Evolutionary conservation across 2,329 filamentous ascomycete genomes (phyloP).

Genomic region (Chrysosporium keratinophilum): DNA sequence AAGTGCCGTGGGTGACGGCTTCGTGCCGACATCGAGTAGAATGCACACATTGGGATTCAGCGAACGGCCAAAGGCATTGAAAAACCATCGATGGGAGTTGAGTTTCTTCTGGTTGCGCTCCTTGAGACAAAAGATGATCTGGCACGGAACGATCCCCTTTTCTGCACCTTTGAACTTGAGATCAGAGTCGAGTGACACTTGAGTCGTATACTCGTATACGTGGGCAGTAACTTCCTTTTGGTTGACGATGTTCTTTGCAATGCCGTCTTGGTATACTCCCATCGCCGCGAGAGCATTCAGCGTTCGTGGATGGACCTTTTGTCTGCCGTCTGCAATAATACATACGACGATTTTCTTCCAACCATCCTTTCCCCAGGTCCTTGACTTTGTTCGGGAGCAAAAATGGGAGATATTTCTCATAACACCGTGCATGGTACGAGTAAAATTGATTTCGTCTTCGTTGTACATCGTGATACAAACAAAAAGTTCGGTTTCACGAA

Average conservation of each 20-base stretch:
- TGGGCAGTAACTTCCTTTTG: constrained; percentile 89
- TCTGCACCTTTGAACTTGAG: constrained; percentile 98
- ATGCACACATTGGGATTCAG: constrained; percentile 96
- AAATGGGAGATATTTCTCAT: constrained; percentile 98
- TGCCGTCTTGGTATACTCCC: constrained; percentile 95
- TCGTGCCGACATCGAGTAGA: constrained; percentile 88
- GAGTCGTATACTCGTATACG: constrained; percentile 97
- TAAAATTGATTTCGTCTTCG: constrained; percentile 93
- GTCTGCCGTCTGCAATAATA: constrained; percentile 86
- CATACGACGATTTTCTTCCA: constrained; percentile 99
- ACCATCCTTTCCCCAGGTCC: constrained; percentile 91
- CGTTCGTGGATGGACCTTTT: constrained; percentile 86
- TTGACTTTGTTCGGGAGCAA: constrained; percentile 79
- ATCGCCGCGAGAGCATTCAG: constrained; percentile 91
- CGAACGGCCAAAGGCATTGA: constrained; percentile 90
- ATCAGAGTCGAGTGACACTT: constrained; percentile 89
- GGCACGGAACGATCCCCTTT: constrained; percentile 95
- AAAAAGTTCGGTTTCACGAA: constrained; percentile 86
- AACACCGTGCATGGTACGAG: constrained; percentile 94
- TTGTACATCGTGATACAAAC: constrained; percentile 99
- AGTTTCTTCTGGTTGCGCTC: constrained; percentile 97
- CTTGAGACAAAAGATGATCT: constrained; percentile 97
- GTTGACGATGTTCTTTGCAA: constrained; percentile 97
- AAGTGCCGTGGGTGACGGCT: constrained; percentile 77
- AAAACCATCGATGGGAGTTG: constrained; percentile 98